Percentiles rank a stretch among this genome's conserved stretches.
phyloP scores from a whole-genome alignment of 306 rosid species.

The Trifolium pratense region DNA sequence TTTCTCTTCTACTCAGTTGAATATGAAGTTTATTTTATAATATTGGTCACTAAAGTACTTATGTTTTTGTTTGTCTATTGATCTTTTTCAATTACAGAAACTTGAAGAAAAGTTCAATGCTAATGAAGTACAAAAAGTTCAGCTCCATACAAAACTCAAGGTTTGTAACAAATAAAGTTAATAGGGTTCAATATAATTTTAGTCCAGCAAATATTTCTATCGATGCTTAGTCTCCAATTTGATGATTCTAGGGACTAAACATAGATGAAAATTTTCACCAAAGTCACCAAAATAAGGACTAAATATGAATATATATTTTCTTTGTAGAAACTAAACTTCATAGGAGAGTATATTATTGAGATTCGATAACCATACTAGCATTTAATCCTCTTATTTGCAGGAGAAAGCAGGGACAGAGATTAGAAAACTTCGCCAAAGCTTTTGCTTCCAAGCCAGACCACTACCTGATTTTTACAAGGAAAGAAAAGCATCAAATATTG shows the following conservation, averaged over 20 bases:
- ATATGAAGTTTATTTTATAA: conserved; percentile 13
- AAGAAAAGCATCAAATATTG: conserved; percentile 59
- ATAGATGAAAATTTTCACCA: neutral
- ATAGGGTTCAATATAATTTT: neutral
- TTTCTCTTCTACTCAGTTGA: conserved; percentile 22
- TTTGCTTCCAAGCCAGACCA: conserved; percentile 97
- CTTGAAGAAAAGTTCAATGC: conserved; percentile 96
- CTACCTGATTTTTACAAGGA: conserved; percentile 84
- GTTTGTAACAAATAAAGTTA: conserved; percentile 46
- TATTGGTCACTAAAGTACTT: conserved; percentile 5
- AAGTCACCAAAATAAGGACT: neutral
- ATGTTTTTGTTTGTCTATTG: conserved; percentile 4
- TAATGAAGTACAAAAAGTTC: conserved; percentile 65
- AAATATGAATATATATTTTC: neutral
- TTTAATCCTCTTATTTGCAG: conserved; percentile 50
- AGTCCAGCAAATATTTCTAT: neutral
- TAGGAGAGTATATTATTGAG: neutral
- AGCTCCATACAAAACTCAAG: conserved; percentile 71
- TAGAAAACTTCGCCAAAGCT: conserved; percentile 70
- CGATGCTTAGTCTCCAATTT: neutral
- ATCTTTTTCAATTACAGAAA: conserved; percentile 59
- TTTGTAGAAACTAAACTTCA: neutral
- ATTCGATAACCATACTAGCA: neutral
- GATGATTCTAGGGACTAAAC: neutral
- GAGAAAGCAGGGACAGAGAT: conserved; percentile 75